Conservation (phyloP, 768 basidiomycete species). For the Agrocybe chaxingu region DNA sequence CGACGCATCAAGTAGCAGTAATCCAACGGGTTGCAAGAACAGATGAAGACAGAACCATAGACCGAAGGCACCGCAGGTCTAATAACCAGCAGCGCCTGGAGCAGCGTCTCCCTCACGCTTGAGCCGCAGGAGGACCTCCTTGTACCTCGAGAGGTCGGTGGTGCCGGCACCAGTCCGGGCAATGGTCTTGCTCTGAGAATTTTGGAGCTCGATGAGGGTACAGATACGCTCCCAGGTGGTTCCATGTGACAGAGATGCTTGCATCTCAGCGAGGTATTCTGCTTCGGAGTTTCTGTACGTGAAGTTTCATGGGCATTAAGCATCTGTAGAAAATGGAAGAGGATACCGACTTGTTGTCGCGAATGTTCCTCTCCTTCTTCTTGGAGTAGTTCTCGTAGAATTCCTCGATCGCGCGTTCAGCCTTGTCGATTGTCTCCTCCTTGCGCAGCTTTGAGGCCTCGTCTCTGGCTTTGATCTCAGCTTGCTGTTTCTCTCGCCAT, state of each 20-base stretch:
- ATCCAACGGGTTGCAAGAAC: background rate
- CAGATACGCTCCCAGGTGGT: conserved; percentile 97
- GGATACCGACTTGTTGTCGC: conserved; percentile 82
- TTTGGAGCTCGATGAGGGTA: conserved; percentile 81
- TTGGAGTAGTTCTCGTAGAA: conserved; percentile 87
- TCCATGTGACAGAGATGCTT: conserved; percentile 76
- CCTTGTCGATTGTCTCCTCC: conserved; percentile 80
- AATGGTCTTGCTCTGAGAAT: conserved; percentile 96
- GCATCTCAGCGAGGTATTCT: conserved; percentile 69
- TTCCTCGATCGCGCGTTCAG: conserved; percentile 83
- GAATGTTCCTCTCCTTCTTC: conserved; percentile 87
- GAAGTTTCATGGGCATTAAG: background rate
- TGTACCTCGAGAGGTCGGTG: conserved; percentile 86
- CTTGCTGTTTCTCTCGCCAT: conserved; percentile 86
- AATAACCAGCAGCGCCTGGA: conserved; percentile 93
- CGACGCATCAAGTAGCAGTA: background rate
- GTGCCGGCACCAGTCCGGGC: conserved; percentile 84
- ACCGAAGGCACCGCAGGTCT: conserved; percentile 15
- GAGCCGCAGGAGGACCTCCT: conserved; percentile 87
- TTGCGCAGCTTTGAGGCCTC: conserved; percentile 72
- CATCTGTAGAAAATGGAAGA: background rate
- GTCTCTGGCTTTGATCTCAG: conserved; percentile 81
- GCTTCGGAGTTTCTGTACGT: conserved; percentile 76
- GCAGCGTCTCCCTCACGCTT: conserved; percentile 89
- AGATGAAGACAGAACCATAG: conserved; percentile 5